A percentile compares a stretch with the other conserved stretches of the same genome.
phyloP scores from a whole-genome alignment of 1,284 basidiomycete genomes.

The Boletus semigastroideus region DNA sequence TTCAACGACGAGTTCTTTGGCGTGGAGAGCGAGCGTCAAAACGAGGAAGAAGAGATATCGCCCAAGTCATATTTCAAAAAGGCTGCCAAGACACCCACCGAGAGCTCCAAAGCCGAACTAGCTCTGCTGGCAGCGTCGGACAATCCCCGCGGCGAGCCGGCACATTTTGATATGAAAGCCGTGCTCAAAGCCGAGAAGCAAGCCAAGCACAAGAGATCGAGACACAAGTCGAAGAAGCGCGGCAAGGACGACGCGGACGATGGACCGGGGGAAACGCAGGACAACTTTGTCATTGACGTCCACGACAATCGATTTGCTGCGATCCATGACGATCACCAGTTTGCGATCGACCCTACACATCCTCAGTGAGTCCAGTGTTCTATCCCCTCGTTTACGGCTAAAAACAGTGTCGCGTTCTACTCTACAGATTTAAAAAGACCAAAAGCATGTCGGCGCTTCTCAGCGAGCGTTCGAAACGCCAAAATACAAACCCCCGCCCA shows the following conservation, averaged over 20 bases:
- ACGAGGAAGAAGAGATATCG: slow-evolving; percentile 36
- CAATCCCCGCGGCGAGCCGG: slow-evolving; percentile 51
- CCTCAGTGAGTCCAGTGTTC: slow-evolving; percentile 69
- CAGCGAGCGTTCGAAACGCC: slow-evolving; percentile 66
- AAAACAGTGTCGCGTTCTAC: too few relatives aligned
- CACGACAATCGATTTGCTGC: slow-evolving; percentile 88
- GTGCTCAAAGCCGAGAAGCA: slow-evolving; percentile 87
- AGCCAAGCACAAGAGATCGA: slow-evolving; percentile 49
- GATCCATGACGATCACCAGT: slow-evolving; percentile 87
- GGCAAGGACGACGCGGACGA: slow-evolving; percentile 41
- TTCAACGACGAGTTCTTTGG: slow-evolving; percentile 70
- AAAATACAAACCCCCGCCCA: slow-evolving; percentile 35
- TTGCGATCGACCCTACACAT: slow-evolving; percentile 95
- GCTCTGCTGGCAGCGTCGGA: slow-evolving; percentile 63
- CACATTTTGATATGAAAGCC: slow-evolving; percentile 92
- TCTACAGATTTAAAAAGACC: slow-evolving; percentile 81
- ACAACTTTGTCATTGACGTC: slow-evolving; percentile 83
- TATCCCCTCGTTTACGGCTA: too few relatives aligned
- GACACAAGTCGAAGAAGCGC: slow-evolving; percentile 41
- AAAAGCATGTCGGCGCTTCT: slow-evolving; percentile 84
- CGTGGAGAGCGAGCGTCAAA: slow-evolving; percentile 42
- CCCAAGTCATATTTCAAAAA: slow-evolving; percentile 25
- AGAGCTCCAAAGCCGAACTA: slow-evolving; percentile 52
- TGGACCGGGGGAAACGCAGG: slow-evolving; percentile 62
- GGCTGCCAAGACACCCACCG: slow-evolving; percentile 8